phyloP scores from a whole-genome alignment of 805 yeast species.

The Wickerhamomyces hampshirensis region DNA sequence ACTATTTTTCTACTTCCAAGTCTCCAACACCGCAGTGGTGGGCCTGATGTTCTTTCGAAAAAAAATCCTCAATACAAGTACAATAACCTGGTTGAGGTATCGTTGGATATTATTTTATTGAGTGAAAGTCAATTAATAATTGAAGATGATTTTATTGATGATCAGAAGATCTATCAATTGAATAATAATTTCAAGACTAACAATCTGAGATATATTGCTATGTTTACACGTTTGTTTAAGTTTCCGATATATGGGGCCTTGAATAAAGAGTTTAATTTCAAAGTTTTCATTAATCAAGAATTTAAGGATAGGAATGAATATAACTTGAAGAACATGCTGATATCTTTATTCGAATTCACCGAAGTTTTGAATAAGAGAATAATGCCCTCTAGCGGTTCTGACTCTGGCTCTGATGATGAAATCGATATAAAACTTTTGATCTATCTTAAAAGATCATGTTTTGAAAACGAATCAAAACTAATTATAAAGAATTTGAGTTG shows the following conservation, averaged over 20 bases:
- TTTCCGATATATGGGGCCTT: constrained; percentile 22
- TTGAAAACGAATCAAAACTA: constrained; percentile 22
- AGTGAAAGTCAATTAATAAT: constrained; percentile 26
- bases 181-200: constrained; percentile 19
- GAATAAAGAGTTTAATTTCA: constrained; percentile 10
- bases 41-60: constrained; percentile 26
- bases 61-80: constrained; percentile 26
- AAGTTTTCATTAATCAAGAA: constrained; percentile 19
- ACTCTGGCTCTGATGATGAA: constrained; percentile 6
- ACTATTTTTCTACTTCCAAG: constrained; percentile 16
- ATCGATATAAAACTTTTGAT: constrained; percentile 17
- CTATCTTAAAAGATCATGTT: constrained; percentile 17
- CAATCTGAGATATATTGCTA: constrained; percentile 16
- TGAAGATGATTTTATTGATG: constrained; percentile 17
- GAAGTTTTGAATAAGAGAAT: constrained; percentile 16
- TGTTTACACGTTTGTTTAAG: constrained; percentile 18
- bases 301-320: constrained; percentile 18
- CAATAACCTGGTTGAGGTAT: constrained; percentile 23
- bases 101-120: constrained; percentile 27
- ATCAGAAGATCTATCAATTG: constrained; percentile 11
- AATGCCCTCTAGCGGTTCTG: too few relatives aligned
- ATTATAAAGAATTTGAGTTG: constrained; percentile 24
- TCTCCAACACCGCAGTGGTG: constrained; percentile 26
- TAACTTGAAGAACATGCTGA: constrained; percentile 22
- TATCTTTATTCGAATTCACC: constrained; percentile 21